Conservation (phyloP, 805 yeast genomes). For the Lipomyces orientalis region DNA sequence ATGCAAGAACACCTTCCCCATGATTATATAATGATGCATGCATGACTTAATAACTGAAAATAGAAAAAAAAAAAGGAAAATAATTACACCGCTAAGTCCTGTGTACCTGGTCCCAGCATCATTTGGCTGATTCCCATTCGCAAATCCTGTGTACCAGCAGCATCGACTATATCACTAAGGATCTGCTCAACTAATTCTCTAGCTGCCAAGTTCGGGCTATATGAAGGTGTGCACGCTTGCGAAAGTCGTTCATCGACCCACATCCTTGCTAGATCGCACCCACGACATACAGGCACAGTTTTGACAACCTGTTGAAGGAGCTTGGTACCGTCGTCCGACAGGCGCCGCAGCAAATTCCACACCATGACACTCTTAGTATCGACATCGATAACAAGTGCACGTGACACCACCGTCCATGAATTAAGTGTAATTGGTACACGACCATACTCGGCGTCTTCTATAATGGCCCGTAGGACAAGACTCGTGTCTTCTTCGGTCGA, state of each 20-base stretch:
- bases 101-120: not conserved
- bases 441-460: not conserved
- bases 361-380: not conserved
- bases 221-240: not conserved
- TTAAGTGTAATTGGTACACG: not conserved
- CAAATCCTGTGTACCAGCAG: not conserved
- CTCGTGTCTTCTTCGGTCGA: not conserved
- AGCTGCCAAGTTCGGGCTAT: not conserved
- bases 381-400: slow-evolving; percentile 1
- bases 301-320: not conserved
- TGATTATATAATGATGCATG: not conserved
- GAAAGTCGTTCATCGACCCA: not conserved
- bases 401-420: not conserved
- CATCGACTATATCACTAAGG: not conserved
- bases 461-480: not conserved
- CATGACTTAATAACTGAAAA: not conserved
- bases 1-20: not conserved
- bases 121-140: not conserved
- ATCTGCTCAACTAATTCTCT: not conserved
- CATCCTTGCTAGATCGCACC: not conserved
- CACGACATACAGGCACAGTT: not conserved
- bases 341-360: not conserved
- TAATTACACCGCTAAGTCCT: not conserved
- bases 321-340: not conserved
- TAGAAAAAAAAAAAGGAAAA: no score